phyloP scores from a whole-genome alignment of 352 stramenopile species.

The Globisporangium takayamanum region DNA sequence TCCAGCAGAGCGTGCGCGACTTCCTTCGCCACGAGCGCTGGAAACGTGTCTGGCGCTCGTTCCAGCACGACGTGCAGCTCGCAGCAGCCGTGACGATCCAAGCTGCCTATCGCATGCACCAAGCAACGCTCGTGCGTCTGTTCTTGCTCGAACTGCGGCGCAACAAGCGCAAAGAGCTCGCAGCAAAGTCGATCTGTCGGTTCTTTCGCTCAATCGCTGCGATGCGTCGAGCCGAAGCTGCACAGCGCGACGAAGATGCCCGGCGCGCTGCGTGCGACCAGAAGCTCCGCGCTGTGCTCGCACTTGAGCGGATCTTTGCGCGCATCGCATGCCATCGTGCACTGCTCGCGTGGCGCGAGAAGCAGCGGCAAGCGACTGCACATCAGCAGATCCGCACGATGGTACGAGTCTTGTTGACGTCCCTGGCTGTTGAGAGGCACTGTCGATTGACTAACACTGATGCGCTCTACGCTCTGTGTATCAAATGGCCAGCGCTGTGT shows the following conservation, averaged over 20 bases:
- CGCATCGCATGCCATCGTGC: slow-evolving; percentile 16
- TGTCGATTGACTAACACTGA: background rate
- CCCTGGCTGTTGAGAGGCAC: background rate
- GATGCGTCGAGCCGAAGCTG: background rate
- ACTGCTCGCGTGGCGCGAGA: slow-evolving; percentile 28
- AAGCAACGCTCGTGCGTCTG: slow-evolving; percentile 13
- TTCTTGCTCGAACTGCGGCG: slow-evolving; percentile 23
- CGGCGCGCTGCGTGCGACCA: slow-evolving; percentile 1
- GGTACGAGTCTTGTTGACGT: slow-evolving; percentile 1
- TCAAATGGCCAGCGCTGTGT: slow-evolving; percentile 13
- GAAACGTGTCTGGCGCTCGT: slow-evolving; percentile 29
- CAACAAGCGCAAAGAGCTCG: slow-evolving; percentile 15
- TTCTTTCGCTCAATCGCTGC: slow-evolving; percentile 26
- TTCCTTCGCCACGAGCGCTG: slow-evolving; percentile 33
- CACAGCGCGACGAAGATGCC: slow-evolving; percentile 5
- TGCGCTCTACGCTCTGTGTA: background rate
- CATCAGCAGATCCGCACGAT: slow-evolving; percentile 16
- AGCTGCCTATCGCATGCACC: slow-evolving; percentile 27
- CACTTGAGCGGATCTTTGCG: slow-evolving; percentile 4
- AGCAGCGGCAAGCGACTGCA: slow-evolving; percentile 16
- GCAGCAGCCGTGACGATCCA: slow-evolving; percentile 47
- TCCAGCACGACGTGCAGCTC: slow-evolving; percentile 30
- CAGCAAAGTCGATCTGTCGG: slow-evolving; percentile 17
- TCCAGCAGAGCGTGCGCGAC: slow-evolving; percentile 31
- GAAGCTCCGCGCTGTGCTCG: slow-evolving; percentile 5